phyloP scores from a whole-genome alignment of 1,284 basidiomycete species.

The Phlebopus sp. region DNA sequence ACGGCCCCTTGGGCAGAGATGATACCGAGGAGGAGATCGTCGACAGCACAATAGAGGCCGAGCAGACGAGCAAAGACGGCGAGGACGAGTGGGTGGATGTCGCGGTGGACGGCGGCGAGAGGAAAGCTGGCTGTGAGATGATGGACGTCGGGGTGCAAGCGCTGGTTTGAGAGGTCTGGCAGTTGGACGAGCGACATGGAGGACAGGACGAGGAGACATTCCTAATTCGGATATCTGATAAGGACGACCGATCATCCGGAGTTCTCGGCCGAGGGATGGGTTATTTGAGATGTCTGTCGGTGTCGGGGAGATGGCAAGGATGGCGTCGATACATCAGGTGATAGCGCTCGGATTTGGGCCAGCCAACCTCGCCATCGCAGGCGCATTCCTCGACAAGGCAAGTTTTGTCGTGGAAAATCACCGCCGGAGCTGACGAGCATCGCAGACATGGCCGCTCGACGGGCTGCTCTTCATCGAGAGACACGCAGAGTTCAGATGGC shows the following conservation, averaged over 20 bases:
- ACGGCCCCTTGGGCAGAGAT: constrained; percentile 12
- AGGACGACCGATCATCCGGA: not conserved
- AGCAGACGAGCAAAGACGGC: constrained; percentile 37
- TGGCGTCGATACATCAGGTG: constrained; percentile 40
- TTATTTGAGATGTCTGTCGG: not conserved
- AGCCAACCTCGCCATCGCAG: constrained; percentile 55
- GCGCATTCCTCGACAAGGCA: constrained; percentile 47
- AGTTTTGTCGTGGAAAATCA: constrained; percentile 19
- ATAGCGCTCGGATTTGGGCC: constrained; percentile 61
- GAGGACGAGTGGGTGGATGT: constrained; percentile 23
- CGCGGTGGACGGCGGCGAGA: constrained; percentile 1
- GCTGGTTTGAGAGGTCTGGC: constrained; percentile 37
- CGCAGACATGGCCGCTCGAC: constrained; percentile 23
- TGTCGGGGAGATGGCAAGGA: not conserved
- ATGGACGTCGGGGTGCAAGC: constrained; percentile 13
- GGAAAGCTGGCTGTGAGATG: constrained; percentile 6
- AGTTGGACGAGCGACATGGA: constrained; percentile 21
- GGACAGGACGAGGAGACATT: not conserved
- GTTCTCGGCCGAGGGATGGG: not conserved
- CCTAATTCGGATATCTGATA: not conserved
- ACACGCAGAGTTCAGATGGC: constrained; percentile 50
- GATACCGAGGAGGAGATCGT: constrained; percentile 41
- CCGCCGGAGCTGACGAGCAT: not conserved
- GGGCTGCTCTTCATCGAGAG: constrained; percentile 52
- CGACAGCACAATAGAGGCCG: constrained; percentile 38